A percentile compares a stretch with the other conserved stretches of the same genome.
Evolutionary conservation across 2,329 filamentous ascomycete genomes (phyloP).

Genomic region (Alternaria panax): DNA sequence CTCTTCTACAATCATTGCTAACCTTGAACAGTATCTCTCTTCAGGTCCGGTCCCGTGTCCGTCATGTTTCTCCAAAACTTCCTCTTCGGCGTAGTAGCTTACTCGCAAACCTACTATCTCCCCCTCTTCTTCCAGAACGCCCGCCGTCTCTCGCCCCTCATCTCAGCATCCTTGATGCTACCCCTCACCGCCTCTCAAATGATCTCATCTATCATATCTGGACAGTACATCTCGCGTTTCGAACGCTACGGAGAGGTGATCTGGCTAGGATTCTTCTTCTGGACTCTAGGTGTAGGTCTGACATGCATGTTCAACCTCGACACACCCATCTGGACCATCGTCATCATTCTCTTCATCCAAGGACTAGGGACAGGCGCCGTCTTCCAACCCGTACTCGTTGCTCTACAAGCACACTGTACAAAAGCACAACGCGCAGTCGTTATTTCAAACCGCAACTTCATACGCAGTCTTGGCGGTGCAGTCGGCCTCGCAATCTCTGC

Average conservation of each 20-base stretch:
- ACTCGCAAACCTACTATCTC: conserved; percentile 66
- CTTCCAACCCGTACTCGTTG: conserved; percentile 54
- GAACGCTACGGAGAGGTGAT: conserved; percentile 60
- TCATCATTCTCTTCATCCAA: conserved; percentile 61
- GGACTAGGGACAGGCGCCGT: conserved; percentile 56
- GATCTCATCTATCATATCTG: conserved; percentile 57
- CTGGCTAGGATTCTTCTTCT: conserved; percentile 57
- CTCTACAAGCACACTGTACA: conserved; percentile 58
- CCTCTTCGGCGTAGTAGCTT: conserved; percentile 67
- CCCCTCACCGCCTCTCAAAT: conserved; percentile 46
- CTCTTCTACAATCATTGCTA: not conserved
- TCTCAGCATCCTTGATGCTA: conserved; percentile 60
- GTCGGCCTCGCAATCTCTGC: conserved; percentile 61
- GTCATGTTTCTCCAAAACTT: conserved; percentile 67
- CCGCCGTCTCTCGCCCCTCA: conserved; percentile 53
- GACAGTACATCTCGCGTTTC: conserved; percentile 64
- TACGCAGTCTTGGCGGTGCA: conserved; percentile 66
- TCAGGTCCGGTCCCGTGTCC: conserved; percentile 61
- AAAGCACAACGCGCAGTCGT: conserved; percentile 67
- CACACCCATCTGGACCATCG: conserved; percentile 54
- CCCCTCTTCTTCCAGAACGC: conserved; percentile 70
- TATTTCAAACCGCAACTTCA: conserved; percentile 69
- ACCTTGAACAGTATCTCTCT: conserved; percentile 56
- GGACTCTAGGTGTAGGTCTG: conserved; percentile 63
- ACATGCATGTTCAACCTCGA: conserved; percentile 60